Evolutionary conservation across 495 filamentous ascomycete species (phyloP), one percentile per base, ranked within the genome.

Genomic region (Terfezia claveryi): DNA sequence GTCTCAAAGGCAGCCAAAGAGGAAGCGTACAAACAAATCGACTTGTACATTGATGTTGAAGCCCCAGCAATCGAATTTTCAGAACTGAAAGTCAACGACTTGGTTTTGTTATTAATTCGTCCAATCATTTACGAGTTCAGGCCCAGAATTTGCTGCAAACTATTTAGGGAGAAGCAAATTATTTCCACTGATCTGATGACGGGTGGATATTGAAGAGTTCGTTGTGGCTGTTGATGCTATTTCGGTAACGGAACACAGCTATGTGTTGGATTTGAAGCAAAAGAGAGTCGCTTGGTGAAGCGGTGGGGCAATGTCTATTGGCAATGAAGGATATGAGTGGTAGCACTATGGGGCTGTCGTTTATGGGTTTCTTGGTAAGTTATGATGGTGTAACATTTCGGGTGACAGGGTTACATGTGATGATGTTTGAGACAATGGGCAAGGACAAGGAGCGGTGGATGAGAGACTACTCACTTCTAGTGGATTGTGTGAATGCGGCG

Each of bases 281-380:
- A 36, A 57, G 36, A 1, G 10, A 10, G 32, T 59, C 38, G 8
- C 46, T 56, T 14, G 23, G 54, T 38, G 36, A 55, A 10, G 54
- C 23, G 12, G 55, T 16, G 23, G 50, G 54, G 10, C 32, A 36
- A 14, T 58, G 57, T 53, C 38, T 57, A 4, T 32, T 57, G 23
- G 37, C 55, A n/a, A 10, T 57, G 36, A 58, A 53, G 10, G 54
- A 57, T 9, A 57, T 57, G 57, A 49, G 50, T 32, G 37, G 49
- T 11, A 27, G 5, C 27, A 27, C 27, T 5, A 5, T 5, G 27
- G 27, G 5, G 27, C 2, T 27, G 27, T 27, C 5, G 27, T 27
- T 27, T 27, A 27, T 27, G 5, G 27, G 5, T 27, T 27, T 27
- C 2, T 27, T 27, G 5, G 2, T 5, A 27, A n/a, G n/a, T n/a